A percentile compares a stretch with the other conserved stretches of the same genome.
phyloP scores from a whole-genome alignment of 208 protist genomes.

The Acanthamoeba triangularis region DNA sequence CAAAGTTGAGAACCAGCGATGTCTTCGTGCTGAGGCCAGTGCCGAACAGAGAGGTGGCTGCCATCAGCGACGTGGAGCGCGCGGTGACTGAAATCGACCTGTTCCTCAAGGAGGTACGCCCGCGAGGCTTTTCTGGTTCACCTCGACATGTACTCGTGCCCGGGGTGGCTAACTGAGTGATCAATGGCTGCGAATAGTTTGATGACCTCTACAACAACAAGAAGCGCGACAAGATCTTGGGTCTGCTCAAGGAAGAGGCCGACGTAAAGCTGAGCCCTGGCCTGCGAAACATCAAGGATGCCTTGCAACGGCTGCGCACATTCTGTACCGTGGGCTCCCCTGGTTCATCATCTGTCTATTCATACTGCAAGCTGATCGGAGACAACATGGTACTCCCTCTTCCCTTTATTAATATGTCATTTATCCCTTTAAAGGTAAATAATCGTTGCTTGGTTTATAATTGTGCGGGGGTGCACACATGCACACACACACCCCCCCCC shows the following conservation, averaged over 20 bases:
- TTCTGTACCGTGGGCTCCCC: constrained; percentile 6
- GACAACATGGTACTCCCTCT: constrained; percentile 36
- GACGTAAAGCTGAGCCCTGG: constrained; percentile 17
- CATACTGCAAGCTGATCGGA: constrained; percentile 48
- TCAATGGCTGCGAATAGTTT: background rate
- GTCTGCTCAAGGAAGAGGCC: constrained; percentile 59
- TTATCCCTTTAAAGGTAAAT: background rate
- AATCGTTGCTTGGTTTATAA: too few relatives aligned
- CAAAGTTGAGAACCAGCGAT: constrained; percentile 31
- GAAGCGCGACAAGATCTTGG: constrained; percentile 46
- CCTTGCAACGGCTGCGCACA: background rate
- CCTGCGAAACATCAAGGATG: constrained; percentile 45
- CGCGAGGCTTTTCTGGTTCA: background rate
- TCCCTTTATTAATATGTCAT: background rate
- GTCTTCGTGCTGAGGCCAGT: constrained; percentile 65
- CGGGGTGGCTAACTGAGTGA: too few relatives aligned
- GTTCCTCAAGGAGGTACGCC: constrained; percentile 46
- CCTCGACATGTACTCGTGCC: background rate
- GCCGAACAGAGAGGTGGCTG: constrained; percentile 13
- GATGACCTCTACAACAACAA: constrained; percentile 54
- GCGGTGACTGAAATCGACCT: constrained; percentile 13
- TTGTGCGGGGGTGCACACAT: background rate
- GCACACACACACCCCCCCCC: background rate
- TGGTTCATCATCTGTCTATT: background rate
- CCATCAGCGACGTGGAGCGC: background rate